Base-by-base conservation (phyloP, 2,329 filamentous ascomycete genomes). In the Fusarium buharicum region DNA sequence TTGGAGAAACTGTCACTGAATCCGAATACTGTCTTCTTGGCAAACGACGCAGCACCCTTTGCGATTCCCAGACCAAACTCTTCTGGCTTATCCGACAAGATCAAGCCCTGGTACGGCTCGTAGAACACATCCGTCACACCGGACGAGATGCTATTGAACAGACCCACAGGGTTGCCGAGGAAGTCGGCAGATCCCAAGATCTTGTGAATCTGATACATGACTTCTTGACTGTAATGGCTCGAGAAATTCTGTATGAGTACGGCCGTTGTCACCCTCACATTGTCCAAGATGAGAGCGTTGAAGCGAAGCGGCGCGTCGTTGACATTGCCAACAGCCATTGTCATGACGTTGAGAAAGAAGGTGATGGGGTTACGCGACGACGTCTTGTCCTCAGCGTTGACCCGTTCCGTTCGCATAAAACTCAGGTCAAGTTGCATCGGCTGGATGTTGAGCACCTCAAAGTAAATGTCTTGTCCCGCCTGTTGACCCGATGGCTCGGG, bases 111-210 rank as follows among this genome's bases (percentile, higher is more conserved):
- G 78, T 99, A 99, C 33, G 95, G 95, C 75, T 99, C 96, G 81
- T 99, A 99, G 80, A 99, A 99, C 73, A 99, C 97, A 74, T 97
- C 95, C 17, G 92, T 93, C 49, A 99, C 92, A 69, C 96, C 95
- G 40, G 95, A 99, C 70, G 92, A 96, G 76, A 99, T 91, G 74
- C 94, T 99, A 80, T 96, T 98, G 87, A 99, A 99, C 38, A 99
- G 82, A 39, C 95, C 95, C 14, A 99, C 96, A 0, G 95, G 95
- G 70, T 99, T 99, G 33, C 95, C 95, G 6, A 99, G 82, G 84
- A 99, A 98, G 76, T 99, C 95, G 6, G 95, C 95, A 6, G 94
- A 98, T 16, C 95, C 95, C 52, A 99, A 86, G 66, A 99, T 95
- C 77, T 98, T 93, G 81, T 99, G 96, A 14, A 99, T 90, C 78